Conservation (phyloP, 345 rosid genomes). For the Pistacia atlantica region DNA sequence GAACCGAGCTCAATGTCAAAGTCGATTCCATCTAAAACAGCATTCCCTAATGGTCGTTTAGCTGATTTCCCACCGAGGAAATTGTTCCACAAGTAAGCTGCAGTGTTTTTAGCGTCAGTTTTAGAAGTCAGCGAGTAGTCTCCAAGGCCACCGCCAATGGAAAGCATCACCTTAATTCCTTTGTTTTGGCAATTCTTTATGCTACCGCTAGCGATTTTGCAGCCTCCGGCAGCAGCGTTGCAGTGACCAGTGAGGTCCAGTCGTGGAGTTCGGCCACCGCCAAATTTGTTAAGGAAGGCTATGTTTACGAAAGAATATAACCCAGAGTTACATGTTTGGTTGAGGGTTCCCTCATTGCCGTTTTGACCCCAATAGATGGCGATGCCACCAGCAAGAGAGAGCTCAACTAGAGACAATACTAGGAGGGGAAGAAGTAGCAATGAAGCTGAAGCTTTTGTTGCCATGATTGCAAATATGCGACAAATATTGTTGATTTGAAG, state of each 20-base stretch:
- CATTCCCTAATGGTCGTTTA: conserved; percentile 30
- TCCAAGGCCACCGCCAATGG: conserved; percentile 35
- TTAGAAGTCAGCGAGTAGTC: conserved; percentile 27
- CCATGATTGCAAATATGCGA: not conserved
- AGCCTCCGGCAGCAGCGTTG: conserved; percentile 24
- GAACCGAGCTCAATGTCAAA: conserved; percentile 48
- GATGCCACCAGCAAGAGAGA: conserved; percentile 28
- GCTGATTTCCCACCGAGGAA: conserved; percentile 33
- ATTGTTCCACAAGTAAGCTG: conserved; percentile 29
- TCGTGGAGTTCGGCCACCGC: conserved; percentile 27
- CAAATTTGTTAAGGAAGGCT: conserved; percentile 40
- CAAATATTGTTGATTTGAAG: not conserved
- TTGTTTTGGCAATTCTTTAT: conserved; percentile 28
- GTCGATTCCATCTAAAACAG: conserved; percentile 30
- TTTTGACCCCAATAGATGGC: conserved; percentile 43
- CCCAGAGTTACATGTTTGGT: conserved; percentile 30
- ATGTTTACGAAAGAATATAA: conserved; percentile 27
- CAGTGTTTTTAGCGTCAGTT: conserved; percentile 27
- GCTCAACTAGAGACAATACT: not conserved
- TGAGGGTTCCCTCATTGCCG: conserved; percentile 37
- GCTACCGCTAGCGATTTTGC: conserved; percentile 14
- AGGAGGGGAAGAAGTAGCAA: conserved; percentile 16
- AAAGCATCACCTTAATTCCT: conserved; percentile 36
- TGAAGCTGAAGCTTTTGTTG: not conserved
- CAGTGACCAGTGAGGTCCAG: conserved; percentile 39